These are phyloP conservation scores for Cladorrhinum samala DNA, from an alignment of 495 filamentous ascomycete species.

Conservation along the genomic window DNA sequence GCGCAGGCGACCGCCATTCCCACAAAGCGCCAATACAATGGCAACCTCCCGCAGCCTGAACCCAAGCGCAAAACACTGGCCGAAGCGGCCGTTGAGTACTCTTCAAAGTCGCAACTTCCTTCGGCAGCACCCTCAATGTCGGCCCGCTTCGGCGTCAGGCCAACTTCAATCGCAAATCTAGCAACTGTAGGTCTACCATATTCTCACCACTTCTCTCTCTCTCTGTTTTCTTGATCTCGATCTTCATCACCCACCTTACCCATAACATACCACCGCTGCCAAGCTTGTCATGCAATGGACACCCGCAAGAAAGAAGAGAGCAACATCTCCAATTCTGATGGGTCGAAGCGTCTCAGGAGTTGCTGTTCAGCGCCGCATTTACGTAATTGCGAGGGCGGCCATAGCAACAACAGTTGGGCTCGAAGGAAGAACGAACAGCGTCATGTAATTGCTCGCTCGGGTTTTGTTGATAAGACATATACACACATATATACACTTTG, in stretches of 20 bases:
- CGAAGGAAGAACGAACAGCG: not conserved
- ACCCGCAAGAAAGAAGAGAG: not conserved
- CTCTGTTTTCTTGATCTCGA: too few species aligned
- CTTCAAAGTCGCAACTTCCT: conserved; percentile 20
- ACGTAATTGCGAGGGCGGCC: not conserved
- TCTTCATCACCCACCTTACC: not conserved
- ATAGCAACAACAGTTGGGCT: not conserved
- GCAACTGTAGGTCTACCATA: conserved; percentile 10
- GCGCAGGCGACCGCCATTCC: conserved; percentile 49
- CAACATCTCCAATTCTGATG: not conserved
- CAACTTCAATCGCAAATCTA: conserved; percentile 19
- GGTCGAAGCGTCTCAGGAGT: conserved; percentile 1
- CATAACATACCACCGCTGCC: not conserved
- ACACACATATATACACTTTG: too few species aligned
- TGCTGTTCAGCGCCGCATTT: conserved; percentile 1
- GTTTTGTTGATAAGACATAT: too few species aligned
- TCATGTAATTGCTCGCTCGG: conserved; percentile 1
- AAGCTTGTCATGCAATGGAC: not conserved
- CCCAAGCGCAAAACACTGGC: conserved; percentile 54
- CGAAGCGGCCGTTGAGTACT: conserved; percentile 49
- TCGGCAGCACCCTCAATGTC: not conserved
- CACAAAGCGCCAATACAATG: conserved; percentile 35
- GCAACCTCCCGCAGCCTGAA: conserved; percentile 42
- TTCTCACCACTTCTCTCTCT: not conserved
- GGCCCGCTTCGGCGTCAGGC: conserved; percentile 8